phyloP scores from a whole-genome alignment of 371 early-diverging fungal genomes.

The Blastocladiella emersonii region DNA sequence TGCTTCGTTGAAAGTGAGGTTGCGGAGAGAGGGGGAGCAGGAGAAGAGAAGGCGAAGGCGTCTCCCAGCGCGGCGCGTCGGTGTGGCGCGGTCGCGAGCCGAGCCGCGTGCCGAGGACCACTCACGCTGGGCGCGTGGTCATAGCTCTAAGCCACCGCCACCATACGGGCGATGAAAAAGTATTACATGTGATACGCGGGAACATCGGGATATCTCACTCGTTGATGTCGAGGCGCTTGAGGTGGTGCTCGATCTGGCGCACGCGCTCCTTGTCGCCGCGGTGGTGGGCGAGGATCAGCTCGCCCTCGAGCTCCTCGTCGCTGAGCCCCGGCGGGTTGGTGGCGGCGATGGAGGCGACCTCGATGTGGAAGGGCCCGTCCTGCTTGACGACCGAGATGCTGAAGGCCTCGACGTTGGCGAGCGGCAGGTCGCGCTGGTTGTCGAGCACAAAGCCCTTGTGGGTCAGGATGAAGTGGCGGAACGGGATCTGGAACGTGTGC shows the following conservation, averaged over 20 bases:
- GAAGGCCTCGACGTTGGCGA: not conserved
- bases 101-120: no score
- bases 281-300: not conserved
- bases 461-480: not conserved
- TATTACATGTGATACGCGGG: no score
- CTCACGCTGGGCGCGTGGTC: no score
- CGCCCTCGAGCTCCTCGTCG: not conserved
- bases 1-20: no score
- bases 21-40: no score
- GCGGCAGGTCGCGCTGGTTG: conserved; percentile 3
- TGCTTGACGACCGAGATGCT: not conserved
- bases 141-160: no score
- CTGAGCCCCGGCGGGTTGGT: not conserved
- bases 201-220: no score
- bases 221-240: no score
- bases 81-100: no score
- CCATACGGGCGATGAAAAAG: no score
- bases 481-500: conserved; percentile 4
- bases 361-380: not conserved
- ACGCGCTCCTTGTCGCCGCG: not conserved
- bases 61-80: no score
- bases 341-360: not conserved
- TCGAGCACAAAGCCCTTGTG: conserved; percentile 1
- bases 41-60: no score
- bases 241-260: not conserved